Percentiles rank a stretch among this genome's conserved stretches.
These are phyloP conservation scores for Hyphopichia pseudoburtonii DNA, from an alignment of 1,139 yeast genomes.

Conservation along the genomic window DNA sequence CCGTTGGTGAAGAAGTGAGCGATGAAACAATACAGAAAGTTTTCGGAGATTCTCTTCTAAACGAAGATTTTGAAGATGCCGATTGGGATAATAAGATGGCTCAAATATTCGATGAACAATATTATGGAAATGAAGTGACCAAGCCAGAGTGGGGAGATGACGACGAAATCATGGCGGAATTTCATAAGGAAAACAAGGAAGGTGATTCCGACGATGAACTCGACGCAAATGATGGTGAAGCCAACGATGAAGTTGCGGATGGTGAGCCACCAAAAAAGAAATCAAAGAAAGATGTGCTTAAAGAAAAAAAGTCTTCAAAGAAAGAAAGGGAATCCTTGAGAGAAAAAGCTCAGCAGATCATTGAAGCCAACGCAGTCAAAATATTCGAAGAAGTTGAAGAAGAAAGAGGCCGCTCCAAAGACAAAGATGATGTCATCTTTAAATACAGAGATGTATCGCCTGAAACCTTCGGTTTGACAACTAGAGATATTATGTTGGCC, in stretches of 20 bases:
- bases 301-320: slow-evolving; percentile 60
- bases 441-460: slow-evolving; percentile 95
- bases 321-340: slow-evolving; percentile 61
- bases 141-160: slow-evolving; percentile 44
- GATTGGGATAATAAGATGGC: slow-evolving; percentile 92
- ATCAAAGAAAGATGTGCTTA: slow-evolving; percentile 49
- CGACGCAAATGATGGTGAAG: slow-evolving; percentile 25
- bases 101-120: slow-evolving; percentile 81
- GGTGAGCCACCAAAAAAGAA: slow-evolving; percentile 34
- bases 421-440: slow-evolving; percentile 53
- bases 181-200: slow-evolving; percentile 16
- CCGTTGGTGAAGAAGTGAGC: slow-evolving; percentile 75
- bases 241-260: slow-evolving; percentile 37
- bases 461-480: slow-evolving; percentile 81
- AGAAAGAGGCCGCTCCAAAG: slow-evolving; percentile 53
- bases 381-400: slow-evolving; percentile 66
- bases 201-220: slow-evolving; percentile 18
- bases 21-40: slow-evolving; percentile 63
- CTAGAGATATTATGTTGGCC: slow-evolving; percentile 87
- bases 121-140: slow-evolving; percentile 55
- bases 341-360: slow-evolving; percentile 70
- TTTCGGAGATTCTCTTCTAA: slow-evolving; percentile 71
- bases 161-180: slow-evolving; percentile 27
- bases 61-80: slow-evolving; percentile 85
- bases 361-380: slow-evolving; percentile 42